Evolutionary conservation across 345 rosid genomes (phyloP).

Genomic region (Lepidium aucheri): DNA sequence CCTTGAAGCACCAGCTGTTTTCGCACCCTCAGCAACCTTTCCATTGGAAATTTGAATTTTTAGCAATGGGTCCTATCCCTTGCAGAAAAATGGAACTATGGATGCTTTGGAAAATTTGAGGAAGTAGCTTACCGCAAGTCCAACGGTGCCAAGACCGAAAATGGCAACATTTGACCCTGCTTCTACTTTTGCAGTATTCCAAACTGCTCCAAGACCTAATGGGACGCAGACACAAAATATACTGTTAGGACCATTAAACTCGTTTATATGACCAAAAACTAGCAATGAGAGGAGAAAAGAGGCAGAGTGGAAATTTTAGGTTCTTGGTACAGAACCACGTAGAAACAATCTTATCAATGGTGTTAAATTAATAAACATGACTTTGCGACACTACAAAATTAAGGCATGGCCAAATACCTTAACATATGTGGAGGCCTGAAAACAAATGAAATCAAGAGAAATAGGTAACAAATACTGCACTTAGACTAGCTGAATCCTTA

Average conservation of each 20-base stretch:
- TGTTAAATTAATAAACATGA: background rate
- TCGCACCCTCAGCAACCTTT: conserved; percentile 99
- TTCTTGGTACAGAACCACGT: background rate
- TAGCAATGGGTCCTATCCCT: background rate
- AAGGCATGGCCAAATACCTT: background rate
- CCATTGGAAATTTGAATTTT: background rate
- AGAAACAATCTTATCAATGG: background rate
- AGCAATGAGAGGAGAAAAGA: background rate
- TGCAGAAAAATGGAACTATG: background rate
- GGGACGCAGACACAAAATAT: background rate
- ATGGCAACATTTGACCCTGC: conserved; percentile 83
- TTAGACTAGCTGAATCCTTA: conserved; percentile 6
- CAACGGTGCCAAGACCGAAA: conserved; percentile 98
- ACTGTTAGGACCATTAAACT: background rate
- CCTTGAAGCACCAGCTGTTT: conserved; percentile 92
- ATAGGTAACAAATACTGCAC: background rate
- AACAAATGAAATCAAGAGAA: background rate
- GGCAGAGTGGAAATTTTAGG: too few species aligned
- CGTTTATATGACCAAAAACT: background rate
- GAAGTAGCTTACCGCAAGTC: conserved; percentile 77
- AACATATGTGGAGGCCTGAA: background rate
- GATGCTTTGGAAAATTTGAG: background rate
- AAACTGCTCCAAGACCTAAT: conserved; percentile 94
- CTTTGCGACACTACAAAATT: background rate
- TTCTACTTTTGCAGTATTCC: conserved; percentile 99